Conservation (phyloP, 768 basidiomycete genomes). For the Boletellus emodensis region DNA sequence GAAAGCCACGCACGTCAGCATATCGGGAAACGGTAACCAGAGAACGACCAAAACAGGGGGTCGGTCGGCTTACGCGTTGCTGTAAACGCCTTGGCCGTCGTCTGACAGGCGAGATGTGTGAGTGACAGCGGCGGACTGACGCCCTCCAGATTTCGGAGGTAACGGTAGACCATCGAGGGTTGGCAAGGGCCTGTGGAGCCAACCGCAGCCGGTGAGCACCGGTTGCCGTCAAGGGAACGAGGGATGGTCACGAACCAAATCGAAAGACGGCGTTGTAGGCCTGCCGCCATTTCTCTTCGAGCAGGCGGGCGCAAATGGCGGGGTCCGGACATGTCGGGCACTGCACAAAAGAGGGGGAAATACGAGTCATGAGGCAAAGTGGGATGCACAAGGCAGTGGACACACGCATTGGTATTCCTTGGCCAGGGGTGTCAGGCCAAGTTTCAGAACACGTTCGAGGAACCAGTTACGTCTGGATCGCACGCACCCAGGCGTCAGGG, state of each 20-base stretch:
- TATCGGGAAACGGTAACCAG: background rate
- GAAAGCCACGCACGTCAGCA: background rate
- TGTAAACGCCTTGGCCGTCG: conserved; percentile 83
- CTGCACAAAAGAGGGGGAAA: conserved; percentile 35
- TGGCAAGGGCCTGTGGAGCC: conserved; percentile 64
- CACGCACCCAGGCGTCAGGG: background rate
- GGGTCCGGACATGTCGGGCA: conserved; percentile 84
- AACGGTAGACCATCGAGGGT: conserved; percentile 90
- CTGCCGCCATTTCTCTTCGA: conserved; percentile 93
- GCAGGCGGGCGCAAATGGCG: conserved; percentile 66
- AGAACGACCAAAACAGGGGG: no score
- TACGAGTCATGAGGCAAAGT: background rate
- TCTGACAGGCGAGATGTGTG: conserved; percentile 85
- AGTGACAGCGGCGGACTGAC: conserved; percentile 84
- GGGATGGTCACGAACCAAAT: conserved; percentile 50
- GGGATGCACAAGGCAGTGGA: conserved; percentile 8
- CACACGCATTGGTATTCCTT: conserved; percentile 94
- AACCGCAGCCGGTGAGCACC: no score
- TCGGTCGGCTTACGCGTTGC: conserved; percentile 49
- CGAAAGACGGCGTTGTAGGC: conserved; percentile 84
- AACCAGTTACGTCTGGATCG: conserved; percentile 80
- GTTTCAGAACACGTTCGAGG: conserved; percentile 88
- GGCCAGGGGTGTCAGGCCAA: conserved; percentile 80
- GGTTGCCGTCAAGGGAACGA: no score
- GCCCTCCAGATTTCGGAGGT: conserved; percentile 85